phyloP scores from a whole-genome alignment of 108 stramenopile genomes.

The Chaetoceros muelleri region DNA sequence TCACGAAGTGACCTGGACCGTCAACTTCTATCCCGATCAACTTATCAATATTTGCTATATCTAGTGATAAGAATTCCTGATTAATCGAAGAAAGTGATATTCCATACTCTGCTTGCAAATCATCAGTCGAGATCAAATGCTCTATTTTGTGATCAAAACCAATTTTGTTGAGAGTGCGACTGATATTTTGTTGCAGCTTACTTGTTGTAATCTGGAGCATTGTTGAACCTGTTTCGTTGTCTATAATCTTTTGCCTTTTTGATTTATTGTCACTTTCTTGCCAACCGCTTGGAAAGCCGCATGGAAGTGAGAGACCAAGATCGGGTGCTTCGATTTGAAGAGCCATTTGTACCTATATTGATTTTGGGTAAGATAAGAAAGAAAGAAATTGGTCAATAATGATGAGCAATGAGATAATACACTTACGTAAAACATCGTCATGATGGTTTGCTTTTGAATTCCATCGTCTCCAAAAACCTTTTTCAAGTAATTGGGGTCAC shows the following conservation, averaged over 20 bases:
- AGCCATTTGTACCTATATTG: slow-evolving; percentile 41
- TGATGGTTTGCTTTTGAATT: slow-evolving; percentile 21
- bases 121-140: slow-evolving; percentile 42
- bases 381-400: neutral
- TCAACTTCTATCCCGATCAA: slow-evolving; percentile 77
- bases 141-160: slow-evolving; percentile 66
- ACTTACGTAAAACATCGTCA: slow-evolving; percentile 30
- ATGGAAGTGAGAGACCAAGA: slow-evolving; percentile 33
- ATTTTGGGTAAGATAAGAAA: slow-evolving; percentile 9
- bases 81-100: slow-evolving; percentile 17
- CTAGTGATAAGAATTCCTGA: slow-evolving; percentile 48
- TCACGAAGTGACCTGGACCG: slow-evolving; percentile 71
- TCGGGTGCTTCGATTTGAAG: slow-evolving; percentile 39
- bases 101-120: slow-evolving; percentile 29
- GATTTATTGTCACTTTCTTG: slow-evolving; percentile 5
- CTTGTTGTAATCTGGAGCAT: slow-evolving; percentile 43
- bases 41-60: slow-evolving; percentile 53
- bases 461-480: slow-evolving; percentile 20
- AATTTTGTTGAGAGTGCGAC: slow-evolving; percentile 39
- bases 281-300: slow-evolving; percentile 63
- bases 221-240: slow-evolving; percentile 7
- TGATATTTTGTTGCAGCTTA: slow-evolving; percentile 46
- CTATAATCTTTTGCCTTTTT: slow-evolving; percentile 3
- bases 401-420: neutral
- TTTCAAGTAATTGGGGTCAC: slow-evolving; percentile 15